Percentiles rank a stretch among this genome's conserved stretches.
phyloP scores from a whole-genome alignment of 1,284 basidiomycete genomes.

The Ceratobasidium sp. region DNA sequence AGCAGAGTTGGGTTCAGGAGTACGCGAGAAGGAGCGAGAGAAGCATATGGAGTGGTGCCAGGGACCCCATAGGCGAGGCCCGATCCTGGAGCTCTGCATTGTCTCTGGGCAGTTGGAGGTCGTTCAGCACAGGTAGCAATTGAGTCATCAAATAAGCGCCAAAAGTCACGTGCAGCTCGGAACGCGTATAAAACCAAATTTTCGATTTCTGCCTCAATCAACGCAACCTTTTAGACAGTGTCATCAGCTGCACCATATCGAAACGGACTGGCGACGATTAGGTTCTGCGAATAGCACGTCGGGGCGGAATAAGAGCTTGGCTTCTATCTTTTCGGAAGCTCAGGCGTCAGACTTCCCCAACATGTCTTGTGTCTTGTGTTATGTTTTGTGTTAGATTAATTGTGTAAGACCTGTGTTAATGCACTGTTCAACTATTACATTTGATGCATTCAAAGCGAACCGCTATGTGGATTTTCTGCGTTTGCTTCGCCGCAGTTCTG shows the following conservation, averaged over 20 bases:
- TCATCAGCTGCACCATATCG: slow-evolving; percentile 3
- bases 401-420: background rate
- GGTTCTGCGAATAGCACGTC: slow-evolving; percentile 24
- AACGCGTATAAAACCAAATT: slow-evolving; percentile 4
- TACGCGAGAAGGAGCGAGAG: slow-evolving; percentile 19
- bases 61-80: background rate
- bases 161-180: slow-evolving; percentile 24
- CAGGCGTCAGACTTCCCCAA: slow-evolving; percentile 38
- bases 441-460: background rate
- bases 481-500: slow-evolving; percentile 30
- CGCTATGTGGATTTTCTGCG: slow-evolving; percentile 29
- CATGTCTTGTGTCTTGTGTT: background rate
- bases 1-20: slow-evolving; percentile 33
- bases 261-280: slow-evolving; percentile 34
- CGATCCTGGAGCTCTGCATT: background rate
- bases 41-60: background rate
- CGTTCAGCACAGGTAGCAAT: no score
- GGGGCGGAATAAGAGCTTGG: slow-evolving; percentile 37
- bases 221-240: slow-evolving; percentile 37
- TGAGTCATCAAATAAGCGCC: slow-evolving; percentile 1
- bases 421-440: background rate
- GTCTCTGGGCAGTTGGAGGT: background rate
- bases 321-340: background rate
- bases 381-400: background rate
- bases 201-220: background rate